Base-by-base conservation (phyloP, 352 stramenopile species). In the Phytophthora lateralis region DNA sequence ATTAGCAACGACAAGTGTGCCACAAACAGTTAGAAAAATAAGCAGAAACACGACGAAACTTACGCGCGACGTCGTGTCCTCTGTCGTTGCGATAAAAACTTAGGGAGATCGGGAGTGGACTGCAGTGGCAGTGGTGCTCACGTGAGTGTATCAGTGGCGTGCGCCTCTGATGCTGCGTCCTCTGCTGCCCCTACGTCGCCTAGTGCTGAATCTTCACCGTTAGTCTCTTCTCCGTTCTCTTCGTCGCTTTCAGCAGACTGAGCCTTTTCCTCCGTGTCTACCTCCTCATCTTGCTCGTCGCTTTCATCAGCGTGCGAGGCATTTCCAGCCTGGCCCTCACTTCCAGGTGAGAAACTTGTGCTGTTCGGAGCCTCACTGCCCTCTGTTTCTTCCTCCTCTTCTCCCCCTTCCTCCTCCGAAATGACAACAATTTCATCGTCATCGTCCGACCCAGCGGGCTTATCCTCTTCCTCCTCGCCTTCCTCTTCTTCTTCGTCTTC, bases 401-500 rank as follows among this genome's bases (percentile, higher is more conserved):
- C 60, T 12, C 74, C 55, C 9, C 66, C 60, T n/a, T 60, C 52
- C 37, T 76, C 60, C 4, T 86, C 76, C 0, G 76, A 85, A 39
- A 88, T 78, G 3, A 88, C 55, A 21, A 80, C 73, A 35, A 86
- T 73, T 3, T 79, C 74, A 7, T 88, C 72, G 18, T 77, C 63
- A 3, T 30, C 26, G 6, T 30, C 26, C 26, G 58, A 63, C 6
- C 35, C 24, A n/a, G 24, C 11, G 12, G 49, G 24, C 27, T 66
- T 63, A 6, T 69, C 60, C 27, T 74, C 61, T 3, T 73, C 65
- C 1, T 78, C 66, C 2, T 72, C 67, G 0, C 54, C 68, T 9
- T 69, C 62, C 12, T 71, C 60, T 8, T 30, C 26, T 6, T 81
- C 66, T 10, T 68, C 63, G 27, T 69, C 70, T 30, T 78, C 72